Conservation (phyloP, 257 asterid species). For the Solanum sejunctum region DNA sequence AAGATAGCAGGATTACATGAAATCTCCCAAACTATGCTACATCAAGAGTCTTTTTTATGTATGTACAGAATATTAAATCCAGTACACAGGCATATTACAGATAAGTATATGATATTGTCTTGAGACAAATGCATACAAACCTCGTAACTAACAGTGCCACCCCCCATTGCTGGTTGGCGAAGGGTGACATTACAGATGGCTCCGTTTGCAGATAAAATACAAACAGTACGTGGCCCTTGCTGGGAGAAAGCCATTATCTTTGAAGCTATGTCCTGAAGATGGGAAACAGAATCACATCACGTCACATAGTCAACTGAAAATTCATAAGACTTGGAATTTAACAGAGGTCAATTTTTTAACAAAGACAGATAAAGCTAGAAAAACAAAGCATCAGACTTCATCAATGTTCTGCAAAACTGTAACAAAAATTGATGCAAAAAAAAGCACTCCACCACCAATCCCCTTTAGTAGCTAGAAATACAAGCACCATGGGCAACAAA, state of each 20-base stretch:
- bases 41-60: neutral
- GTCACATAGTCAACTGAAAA: neutral
- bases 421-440: neutral
- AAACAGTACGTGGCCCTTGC: conserved; percentile 92
- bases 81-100: neutral
- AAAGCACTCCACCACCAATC: neutral
- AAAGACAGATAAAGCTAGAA: neutral
- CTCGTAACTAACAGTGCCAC: conserved; percentile 81
- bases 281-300: neutral
- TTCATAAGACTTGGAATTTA: neutral
- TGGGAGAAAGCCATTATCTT: conserved; percentile 77
- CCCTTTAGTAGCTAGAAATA: neutral
- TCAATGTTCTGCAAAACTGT: neutral
- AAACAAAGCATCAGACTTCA: neutral
- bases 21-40: neutral
- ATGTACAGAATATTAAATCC: neutral
- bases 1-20: neutral
- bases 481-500: neutral
- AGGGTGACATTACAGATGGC: conserved; percentile 79
- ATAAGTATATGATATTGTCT: neutral
- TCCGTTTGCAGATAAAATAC: conserved; percentile 88
- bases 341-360: neutral
- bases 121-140: conserved; percentile 22
- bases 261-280: conserved; percentile 67
- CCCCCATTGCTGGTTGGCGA: conserved; percentile 69